phyloP scores from a whole-genome alignment of 345 rosid species.

The Alliaria petiolata region DNA sequence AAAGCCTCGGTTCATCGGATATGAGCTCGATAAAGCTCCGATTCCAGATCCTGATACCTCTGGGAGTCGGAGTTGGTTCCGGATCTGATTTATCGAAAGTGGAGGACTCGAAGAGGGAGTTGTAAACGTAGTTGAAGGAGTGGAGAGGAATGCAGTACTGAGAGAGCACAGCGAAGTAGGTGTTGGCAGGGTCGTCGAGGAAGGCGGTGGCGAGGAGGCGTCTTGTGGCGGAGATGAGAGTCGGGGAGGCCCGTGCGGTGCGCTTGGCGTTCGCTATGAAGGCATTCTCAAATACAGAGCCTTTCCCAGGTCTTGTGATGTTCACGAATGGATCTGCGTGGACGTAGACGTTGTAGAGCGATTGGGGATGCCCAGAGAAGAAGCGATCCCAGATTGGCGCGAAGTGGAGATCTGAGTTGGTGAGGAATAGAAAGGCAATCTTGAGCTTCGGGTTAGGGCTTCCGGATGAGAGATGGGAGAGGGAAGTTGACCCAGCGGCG shows the following conservation, averaged over 20 bases:
- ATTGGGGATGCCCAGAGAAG: slow-evolving; percentile 38
- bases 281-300: slow-evolving; percentile 44
- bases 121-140: slow-evolving; percentile 64
- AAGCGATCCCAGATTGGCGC: slow-evolving; percentile 74
- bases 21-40: slow-evolving; percentile 78
- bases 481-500: slow-evolving; percentile 39
- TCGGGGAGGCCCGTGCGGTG: slow-evolving; percentile 83
- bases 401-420: slow-evolving; percentile 86
- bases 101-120: slow-evolving; percentile 46
- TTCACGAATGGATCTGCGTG: slow-evolving; percentile 84
- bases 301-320: slow-evolving; percentile 40
- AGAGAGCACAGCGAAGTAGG: slow-evolving; percentile 77
- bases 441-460: slow-evolving; percentile 54
- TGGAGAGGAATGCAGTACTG: slow-evolving; percentile 87
- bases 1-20: slow-evolving; percentile 55
- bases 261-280: slow-evolving; percentile 61
- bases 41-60: slow-evolving; percentile 52
- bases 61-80: slow-evolving; percentile 33
- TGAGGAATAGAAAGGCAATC: slow-evolving; percentile 89
- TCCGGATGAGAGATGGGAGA: slow-evolving; percentile 62
- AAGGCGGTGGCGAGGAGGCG: slow-evolving; percentile 84
- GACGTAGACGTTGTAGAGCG: slow-evolving; percentile 70
- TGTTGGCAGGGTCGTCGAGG: slow-evolving; percentile 85
- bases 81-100: slow-evolving; percentile 52
- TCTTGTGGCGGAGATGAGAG: slow-evolving; percentile 86